These are phyloP conservation scores for Malassezia furfur DNA, from an alignment of 1,284 basidiomycete genomes.

Conservation along the genomic window DNA sequence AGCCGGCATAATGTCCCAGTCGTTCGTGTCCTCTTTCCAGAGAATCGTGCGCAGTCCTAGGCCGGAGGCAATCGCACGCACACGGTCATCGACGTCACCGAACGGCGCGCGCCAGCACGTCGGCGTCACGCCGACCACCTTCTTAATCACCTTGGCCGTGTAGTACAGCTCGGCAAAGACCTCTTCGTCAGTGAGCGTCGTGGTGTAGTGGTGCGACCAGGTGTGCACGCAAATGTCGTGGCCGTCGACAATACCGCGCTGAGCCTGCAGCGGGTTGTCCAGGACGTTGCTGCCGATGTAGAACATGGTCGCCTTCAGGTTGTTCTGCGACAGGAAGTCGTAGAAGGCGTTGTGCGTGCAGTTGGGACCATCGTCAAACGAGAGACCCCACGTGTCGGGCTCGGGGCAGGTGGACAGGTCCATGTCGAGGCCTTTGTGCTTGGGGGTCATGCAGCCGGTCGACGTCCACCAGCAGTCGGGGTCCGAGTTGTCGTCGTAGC, in stretches of 20 bases:
- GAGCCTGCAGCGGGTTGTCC: slow-evolving; percentile 54
- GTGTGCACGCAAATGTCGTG: slow-evolving; percentile 25
- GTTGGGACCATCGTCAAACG: slow-evolving; percentile 37
- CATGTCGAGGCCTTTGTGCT: slow-evolving; percentile 33
- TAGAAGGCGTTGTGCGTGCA: slow-evolving; percentile 27
- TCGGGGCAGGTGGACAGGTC: slow-evolving; percentile 51
- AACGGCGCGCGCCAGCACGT: slow-evolving; percentile 49
- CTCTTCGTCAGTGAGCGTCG: slow-evolving; percentile 17
- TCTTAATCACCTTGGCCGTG: slow-evolving; percentile 51
- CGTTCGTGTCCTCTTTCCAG: slow-evolving; percentile 50
- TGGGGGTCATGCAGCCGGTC: slow-evolving; percentile 38
- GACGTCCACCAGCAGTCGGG: slow-evolving; percentile 45
- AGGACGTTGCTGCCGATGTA: slow-evolving; percentile 34
- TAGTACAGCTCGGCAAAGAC: slow-evolving; percentile 55
- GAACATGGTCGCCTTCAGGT: slow-evolving; percentile 25
- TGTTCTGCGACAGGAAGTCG: slow-evolving; percentile 19
- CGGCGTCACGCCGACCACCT: slow-evolving; percentile 51
- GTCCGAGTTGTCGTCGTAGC: slow-evolving; percentile 19
- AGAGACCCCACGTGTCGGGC: slow-evolving; percentile 47
- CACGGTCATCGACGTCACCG: slow-evolving; percentile 53
- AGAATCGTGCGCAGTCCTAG: slow-evolving; percentile 51
- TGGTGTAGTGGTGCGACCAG: slow-evolving; percentile 23
- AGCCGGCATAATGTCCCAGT: slow-evolving; percentile 49
- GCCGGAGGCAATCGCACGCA: slow-evolving; percentile 51
- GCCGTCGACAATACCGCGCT: slow-evolving; percentile 39